Conservation (phyloP, 768 basidiomycete genomes). For the Leccinum boreale region DNA sequence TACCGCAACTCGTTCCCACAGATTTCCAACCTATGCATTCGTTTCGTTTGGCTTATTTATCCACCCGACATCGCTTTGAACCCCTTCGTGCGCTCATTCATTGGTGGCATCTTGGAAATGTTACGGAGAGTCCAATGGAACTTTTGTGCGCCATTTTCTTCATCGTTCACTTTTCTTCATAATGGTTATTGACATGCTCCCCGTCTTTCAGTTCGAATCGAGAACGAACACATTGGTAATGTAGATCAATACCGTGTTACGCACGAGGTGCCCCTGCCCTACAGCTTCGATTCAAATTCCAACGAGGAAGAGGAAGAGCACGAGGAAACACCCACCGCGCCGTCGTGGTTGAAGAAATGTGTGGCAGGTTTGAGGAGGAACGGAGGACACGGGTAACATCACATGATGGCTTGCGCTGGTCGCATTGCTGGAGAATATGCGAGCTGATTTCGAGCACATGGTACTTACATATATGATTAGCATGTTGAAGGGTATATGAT, state of each 20-base stretch:
- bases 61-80: constrained; percentile 45
- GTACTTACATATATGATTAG: neutral
- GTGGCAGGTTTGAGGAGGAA: neutral
- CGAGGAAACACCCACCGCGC: constrained; percentile 19
- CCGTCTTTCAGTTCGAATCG: constrained; percentile 57
- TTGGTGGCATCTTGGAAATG: constrained; percentile 70
- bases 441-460: neutral
- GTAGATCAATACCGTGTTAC: constrained; percentile 93
- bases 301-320: constrained; percentile 47
- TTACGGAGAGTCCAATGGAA: constrained; percentile 88
- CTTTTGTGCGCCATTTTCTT: constrained; percentile 54
- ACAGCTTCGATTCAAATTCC: constrained; percentile 45
- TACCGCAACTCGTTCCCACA: constrained; percentile 22
- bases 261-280: constrained; percentile 82
- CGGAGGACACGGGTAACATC: constrained; percentile 2
- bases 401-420: neutral
- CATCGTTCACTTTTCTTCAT: neutral
- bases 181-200: neutral
- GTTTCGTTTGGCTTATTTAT: constrained; percentile 83
- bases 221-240: constrained; percentile 93
- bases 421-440: neutral
- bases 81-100: constrained; percentile 57
- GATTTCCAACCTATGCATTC: constrained; percentile 69
- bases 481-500: neutral
- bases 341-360: neutral